A percentile compares a stretch with the other conserved stretches of the same genome.
Evolutionary conservation across 495 filamentous ascomycete genomes (phyloP).

Genomic region (Aspergillus ellipticus): DNA sequence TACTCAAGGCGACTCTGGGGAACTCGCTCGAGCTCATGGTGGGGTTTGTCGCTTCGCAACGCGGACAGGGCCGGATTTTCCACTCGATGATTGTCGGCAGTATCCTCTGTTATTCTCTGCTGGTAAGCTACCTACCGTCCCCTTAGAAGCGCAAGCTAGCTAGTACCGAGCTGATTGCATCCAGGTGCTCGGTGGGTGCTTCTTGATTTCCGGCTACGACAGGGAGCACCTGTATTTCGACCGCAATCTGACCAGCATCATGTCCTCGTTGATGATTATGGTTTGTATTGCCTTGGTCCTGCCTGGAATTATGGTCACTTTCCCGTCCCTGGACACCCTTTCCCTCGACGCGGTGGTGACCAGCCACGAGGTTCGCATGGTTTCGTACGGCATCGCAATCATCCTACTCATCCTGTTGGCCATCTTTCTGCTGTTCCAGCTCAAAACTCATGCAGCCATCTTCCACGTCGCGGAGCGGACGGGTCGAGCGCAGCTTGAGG

Average conservation of each 20-base stretch:
- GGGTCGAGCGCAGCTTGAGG: neutral
- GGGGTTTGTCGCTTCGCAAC: slow-evolving; percentile 16
- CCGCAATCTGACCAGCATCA: slow-evolving; percentile 18
- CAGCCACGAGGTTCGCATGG: slow-evolving; percentile 36
- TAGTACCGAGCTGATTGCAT: neutral
- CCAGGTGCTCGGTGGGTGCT: slow-evolving; percentile 22
- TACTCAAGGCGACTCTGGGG: slow-evolving; percentile 27
- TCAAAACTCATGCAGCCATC: slow-evolving; percentile 23
- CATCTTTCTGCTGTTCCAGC: slow-evolving; percentile 58
- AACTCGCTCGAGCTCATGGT: slow-evolving; percentile 26
- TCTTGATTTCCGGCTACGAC: slow-evolving; percentile 19
- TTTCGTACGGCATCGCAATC: slow-evolving; percentile 17
- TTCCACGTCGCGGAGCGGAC: slow-evolving; percentile 6
- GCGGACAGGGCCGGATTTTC: slow-evolving; percentile 10
- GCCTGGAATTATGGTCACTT: slow-evolving; percentile 26
- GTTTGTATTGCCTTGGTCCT: slow-evolving; percentile 20
- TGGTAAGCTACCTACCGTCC: slow-evolving; percentile 9
- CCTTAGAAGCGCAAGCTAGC: neutral
- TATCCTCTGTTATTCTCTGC: slow-evolving; percentile 22
- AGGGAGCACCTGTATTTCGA: slow-evolving; percentile 23
- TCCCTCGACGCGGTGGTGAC: slow-evolving; percentile 1
- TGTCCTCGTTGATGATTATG: slow-evolving; percentile 26
- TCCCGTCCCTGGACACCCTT: slow-evolving; percentile 9
- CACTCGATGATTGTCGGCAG: slow-evolving; percentile 21
- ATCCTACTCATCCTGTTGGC: slow-evolving; percentile 65